Evolutionary conservation across 2,329 filamentous ascomycete genomes (phyloP), one percentile per base, ranked within the genome.

Genomic region (Aspergillus cejpii): DNA sequence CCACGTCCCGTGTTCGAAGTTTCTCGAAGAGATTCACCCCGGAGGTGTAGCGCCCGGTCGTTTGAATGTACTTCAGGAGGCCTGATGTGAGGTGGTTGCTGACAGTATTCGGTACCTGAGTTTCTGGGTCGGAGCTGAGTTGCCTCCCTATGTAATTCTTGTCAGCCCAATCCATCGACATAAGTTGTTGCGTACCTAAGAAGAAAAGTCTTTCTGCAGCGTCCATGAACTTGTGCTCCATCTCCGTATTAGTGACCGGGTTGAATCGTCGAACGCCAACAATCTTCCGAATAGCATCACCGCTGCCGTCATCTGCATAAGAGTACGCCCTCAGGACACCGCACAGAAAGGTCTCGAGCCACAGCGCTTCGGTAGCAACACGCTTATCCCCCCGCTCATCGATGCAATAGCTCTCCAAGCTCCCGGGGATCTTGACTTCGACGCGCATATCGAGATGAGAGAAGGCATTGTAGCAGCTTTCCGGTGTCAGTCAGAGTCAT

Each of bases 1-100:
- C 92, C 1, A 91, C 81, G 60, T 96, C 94, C 50, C 89, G 85
- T 8, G 83, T 83, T 36, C 91, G 84, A 39, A 98, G 78, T 69
- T 98, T 98, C 68, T 97, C 89, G 58, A 98, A 98, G 1, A 98
- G 77, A 56, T 98, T 98, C 67, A 98, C 95, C 11, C 90, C 92
- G 0, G 92, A 97, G 6, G 90, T 80, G 59, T 92, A 96, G 48
- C 92, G 83, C 14, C 92, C 94, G 0, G 91, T 97, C 0, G 92
- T 98, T 58, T 90, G 82, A 56, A 98, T 94, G 65, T 98, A 98
- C 67, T 87, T 87, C 24, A 98, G 74, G 5, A 98, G 79, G 3
- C 94, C 92, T n/a, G 87, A 83, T 1, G 91, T 94, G 29, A 98
- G 76, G 65, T 97, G 90, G 63, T 98, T 98, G 12, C 88, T 94